These are phyloP conservation scores for Akanthomyces muscarius DNA, from an alignment of 2,329 filamentous ascomycete genomes.

Conservation along the genomic window DNA sequence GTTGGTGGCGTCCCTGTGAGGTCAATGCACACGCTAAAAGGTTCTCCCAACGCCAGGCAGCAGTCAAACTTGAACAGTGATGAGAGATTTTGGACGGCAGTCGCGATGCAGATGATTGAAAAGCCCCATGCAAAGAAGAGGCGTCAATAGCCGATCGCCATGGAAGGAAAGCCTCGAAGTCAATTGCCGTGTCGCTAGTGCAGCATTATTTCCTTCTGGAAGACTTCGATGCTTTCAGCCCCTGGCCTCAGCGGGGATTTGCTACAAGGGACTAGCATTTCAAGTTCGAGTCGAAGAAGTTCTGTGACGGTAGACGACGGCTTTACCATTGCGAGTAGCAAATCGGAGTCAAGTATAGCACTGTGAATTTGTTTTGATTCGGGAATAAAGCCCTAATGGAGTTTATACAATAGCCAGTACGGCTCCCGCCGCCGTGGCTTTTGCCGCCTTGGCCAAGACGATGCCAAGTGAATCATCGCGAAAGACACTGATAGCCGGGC, in stretches of 20 bases:
- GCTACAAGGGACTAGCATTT: not conserved
- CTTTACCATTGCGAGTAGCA: not conserved
- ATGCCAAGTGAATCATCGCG: not conserved
- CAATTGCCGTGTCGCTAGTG: slow-evolving; percentile 5
- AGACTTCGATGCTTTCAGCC: not conserved
- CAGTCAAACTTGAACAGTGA: not conserved
- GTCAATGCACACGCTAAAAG: slow-evolving; percentile 6
- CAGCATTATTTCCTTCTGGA: not conserved
- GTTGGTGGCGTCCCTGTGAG: not conserved
- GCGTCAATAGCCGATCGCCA: not conserved
- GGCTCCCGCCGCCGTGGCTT: not conserved
- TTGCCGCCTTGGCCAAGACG: not conserved
- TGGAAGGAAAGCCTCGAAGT: not conserved
- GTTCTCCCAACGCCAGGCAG: not conserved
- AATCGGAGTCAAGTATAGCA: not conserved
- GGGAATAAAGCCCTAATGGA: not conserved
- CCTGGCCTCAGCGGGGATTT: not conserved
- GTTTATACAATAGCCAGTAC: not conserved
- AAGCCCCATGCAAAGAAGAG: not conserved
- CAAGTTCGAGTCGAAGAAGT: not conserved
- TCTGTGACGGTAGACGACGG: not conserved
- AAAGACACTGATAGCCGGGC: not conserved
- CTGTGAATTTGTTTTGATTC: not conserved
- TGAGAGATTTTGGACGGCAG: not conserved
- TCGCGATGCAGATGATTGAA: not conserved